These are phyloP conservation scores for Polychaeton citri DNA, from an alignment of 2,329 filamentous ascomycete species.

Conservation along the genomic window DNA sequence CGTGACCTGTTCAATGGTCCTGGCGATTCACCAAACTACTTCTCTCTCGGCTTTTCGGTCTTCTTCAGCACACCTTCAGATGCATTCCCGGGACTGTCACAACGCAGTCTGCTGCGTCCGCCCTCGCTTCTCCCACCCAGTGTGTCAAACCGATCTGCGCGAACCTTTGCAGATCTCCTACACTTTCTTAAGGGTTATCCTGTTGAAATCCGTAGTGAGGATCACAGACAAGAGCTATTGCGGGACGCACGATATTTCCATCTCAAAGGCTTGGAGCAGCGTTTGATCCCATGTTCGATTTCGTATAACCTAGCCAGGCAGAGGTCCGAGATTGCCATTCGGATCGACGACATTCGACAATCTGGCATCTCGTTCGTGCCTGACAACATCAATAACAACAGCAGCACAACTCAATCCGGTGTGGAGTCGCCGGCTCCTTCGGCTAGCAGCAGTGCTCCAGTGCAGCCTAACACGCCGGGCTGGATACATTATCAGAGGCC, in stretches of 20 bases:
- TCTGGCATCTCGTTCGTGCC: slow-evolving; percentile 58
- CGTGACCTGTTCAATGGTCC: slow-evolving; percentile 74
- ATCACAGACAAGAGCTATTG: slow-evolving; percentile 63
- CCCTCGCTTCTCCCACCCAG: slow-evolving; percentile 74
- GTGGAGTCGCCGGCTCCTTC: slow-evolving; percentile 11
- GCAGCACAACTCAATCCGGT: no score
- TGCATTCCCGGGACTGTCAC: slow-evolving; percentile 73
- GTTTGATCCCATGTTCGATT: slow-evolving; percentile 63
- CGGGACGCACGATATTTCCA: slow-evolving; percentile 88
- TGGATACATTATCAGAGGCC: slow-evolving; percentile 74
- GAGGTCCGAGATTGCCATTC: slow-evolving; percentile 62
- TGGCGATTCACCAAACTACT: slow-evolving; percentile 91
- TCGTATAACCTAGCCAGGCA: slow-evolving; percentile 58
- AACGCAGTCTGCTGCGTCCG: slow-evolving; percentile 66
- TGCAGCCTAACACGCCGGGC: slow-evolving; percentile 19
- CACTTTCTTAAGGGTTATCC: slow-evolving; percentile 76
- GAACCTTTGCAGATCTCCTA: slow-evolving; percentile 70
- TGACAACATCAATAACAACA: slow-evolving; percentile 25
- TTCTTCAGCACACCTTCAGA: slow-evolving; percentile 74
- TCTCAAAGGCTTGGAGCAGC: slow-evolving; percentile 81
- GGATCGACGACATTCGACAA: slow-evolving; percentile 77
- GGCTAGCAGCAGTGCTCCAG: slow-evolving; percentile 12
- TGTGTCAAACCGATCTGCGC: slow-evolving; percentile 69
- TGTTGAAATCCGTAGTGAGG: slow-evolving; percentile 59
- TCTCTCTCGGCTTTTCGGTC: slow-evolving; percentile 75